A percentile compares a stretch with the other conserved stretches of the same genome.
These are phyloP conservation scores for Chernovozyma aurita DNA, from an alignment of 1,139 yeast species.

Conservation along the genomic window DNA sequence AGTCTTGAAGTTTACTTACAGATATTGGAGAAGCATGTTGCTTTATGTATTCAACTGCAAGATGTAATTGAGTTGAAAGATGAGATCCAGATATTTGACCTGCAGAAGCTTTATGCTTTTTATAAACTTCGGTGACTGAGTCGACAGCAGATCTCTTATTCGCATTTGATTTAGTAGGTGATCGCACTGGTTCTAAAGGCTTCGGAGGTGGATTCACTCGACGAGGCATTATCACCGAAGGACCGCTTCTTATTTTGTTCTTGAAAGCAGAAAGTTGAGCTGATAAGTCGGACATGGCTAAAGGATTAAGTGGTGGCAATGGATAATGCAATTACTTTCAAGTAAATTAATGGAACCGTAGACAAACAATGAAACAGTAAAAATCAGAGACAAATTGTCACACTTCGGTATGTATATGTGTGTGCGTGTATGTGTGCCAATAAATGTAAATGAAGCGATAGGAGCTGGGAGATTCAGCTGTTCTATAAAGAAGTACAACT, in stretches of 20 bases:
- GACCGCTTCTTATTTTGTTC: constrained; percentile 45
- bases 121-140: constrained; percentile 30
- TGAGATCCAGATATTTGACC: constrained; percentile 49
- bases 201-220: constrained; percentile 16
- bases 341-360: too few species aligned
- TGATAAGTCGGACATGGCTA: constrained; percentile 40
- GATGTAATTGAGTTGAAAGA: constrained; percentile 72
- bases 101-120: constrained; percentile 29
- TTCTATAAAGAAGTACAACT: too few species aligned
- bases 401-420: too few species aligned
- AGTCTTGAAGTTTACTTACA: constrained; percentile 55
- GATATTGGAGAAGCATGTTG: constrained; percentile 66
- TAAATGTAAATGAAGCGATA: too few species aligned
- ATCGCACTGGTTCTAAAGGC: constrained; percentile 3
- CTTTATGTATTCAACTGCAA: constrained; percentile 85
- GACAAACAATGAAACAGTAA: too few species aligned
- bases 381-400: too few species aligned
- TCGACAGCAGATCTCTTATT: constrained; percentile 15
- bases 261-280: constrained; percentile 48
- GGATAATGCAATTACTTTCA: too few species aligned
- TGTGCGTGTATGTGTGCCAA: too few species aligned
- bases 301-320: background rate
- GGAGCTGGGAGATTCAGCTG: background rate
- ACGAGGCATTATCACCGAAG: constrained; percentile 36
- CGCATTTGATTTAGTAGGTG: constrained; percentile 11